Evolutionary conservation across 768 basidiomycete genomes (phyloP).

Genomic region (Filobasidium wieringae): DNA sequence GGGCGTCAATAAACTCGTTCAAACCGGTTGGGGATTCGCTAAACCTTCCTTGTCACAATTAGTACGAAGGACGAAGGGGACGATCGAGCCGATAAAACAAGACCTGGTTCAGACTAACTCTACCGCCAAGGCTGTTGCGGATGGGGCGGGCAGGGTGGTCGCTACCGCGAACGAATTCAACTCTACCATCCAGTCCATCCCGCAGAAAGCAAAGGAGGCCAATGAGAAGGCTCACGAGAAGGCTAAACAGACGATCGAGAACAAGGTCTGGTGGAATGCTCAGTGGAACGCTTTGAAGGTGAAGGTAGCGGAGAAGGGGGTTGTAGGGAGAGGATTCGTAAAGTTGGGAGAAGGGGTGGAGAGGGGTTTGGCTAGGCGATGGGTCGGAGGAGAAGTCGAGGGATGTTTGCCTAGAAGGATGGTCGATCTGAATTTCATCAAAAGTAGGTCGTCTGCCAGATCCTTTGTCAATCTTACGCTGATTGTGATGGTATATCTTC

Average conservation of each 20-base stretch:
- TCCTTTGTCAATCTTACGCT: background rate
- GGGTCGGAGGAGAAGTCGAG: constrained; percentile 10
- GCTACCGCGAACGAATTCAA: background rate
- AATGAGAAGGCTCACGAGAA: background rate
- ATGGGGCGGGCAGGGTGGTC: background rate
- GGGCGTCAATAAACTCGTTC: background rate
- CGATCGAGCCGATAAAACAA: background rate
- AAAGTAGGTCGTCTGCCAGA: background rate
- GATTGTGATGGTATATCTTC: background rate
- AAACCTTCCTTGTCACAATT: background rate
- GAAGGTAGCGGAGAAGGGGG: background rate
- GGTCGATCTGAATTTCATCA: constrained; percentile 4
- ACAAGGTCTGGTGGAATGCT: background rate
- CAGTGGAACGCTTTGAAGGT: background rate
- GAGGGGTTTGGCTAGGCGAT: constrained; percentile 17
- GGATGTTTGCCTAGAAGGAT: constrained; percentile 4
- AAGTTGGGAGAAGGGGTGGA: background rate
- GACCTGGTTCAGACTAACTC: background rate
- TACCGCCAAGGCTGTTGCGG: background rate
- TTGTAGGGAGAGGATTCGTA: background rate
- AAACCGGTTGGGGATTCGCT: background rate
- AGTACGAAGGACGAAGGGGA: background rate
- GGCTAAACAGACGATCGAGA: background rate
- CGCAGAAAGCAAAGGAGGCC: background rate
- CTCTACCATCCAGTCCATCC: background rate